phyloP scores from a whole-genome alignment of 345 rosid genomes.

The rapeseed (Brassica napus) region DNA sequence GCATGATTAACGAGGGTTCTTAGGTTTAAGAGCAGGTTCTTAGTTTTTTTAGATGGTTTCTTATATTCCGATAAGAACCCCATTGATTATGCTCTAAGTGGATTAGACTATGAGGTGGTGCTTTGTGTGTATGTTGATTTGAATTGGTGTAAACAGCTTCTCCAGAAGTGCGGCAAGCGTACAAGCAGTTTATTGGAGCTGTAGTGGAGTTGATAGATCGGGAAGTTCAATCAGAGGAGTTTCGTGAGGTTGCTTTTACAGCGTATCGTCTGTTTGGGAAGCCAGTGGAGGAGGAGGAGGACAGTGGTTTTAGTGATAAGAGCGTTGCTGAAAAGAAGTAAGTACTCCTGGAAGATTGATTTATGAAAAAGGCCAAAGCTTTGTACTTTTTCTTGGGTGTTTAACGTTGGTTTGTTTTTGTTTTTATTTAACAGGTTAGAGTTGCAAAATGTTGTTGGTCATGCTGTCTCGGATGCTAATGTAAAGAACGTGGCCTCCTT shows the following conservation, averaged over 20 bases:
- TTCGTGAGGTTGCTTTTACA: slow-evolving; percentile 65
- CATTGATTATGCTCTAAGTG: no score
- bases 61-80: no score
- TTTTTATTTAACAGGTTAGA: slow-evolving; percentile 55
- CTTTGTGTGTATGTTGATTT: slow-evolving; percentile 9
- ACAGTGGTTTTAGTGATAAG: slow-evolving; percentile 29
- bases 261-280: slow-evolving; percentile 55
- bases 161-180: slow-evolving; percentile 72
- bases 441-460: slow-evolving; percentile 75
- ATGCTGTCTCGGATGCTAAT: slow-evolving; percentile 50
- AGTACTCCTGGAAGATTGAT: neutral
- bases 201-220: slow-evolving; percentile 74
- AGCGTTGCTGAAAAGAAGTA: slow-evolving; percentile 47
- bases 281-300: slow-evolving; percentile 47
- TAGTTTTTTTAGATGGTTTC: neutral
- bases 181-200: slow-evolving; percentile 74
- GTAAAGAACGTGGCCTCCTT: slow-evolving; percentile 58
- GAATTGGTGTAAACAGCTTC: slow-evolving; percentile 60
- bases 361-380: slow-evolving; percentile 7
- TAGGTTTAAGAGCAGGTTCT: no score
- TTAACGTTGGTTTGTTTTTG: slow-evolving; percentile 2
- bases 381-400: slow-evolving; percentile 1
- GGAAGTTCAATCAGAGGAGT: slow-evolving; percentile 80
- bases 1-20: no score
- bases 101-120: neutral